Evolutionary conservation across 768 basidiomycete species (phyloP).

Genomic region (Russula griseocarnosa): DNA sequence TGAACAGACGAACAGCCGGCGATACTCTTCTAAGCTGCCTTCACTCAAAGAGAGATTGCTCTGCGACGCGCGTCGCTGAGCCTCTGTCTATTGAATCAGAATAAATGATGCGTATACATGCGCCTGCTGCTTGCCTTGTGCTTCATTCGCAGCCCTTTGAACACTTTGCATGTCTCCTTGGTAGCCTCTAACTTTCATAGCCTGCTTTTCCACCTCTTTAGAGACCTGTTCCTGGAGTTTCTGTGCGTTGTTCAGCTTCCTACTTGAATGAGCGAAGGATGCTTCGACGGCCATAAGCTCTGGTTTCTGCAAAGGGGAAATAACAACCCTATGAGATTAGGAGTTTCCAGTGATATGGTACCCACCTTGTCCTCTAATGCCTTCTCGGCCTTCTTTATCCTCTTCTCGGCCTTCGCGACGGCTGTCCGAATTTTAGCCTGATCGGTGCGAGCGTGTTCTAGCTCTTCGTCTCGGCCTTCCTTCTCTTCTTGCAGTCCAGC

Average conservation of each 20-base stretch:
- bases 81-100: constrained; percentile 47
- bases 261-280: constrained; percentile 79
- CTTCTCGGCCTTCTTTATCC: constrained; percentile 89
- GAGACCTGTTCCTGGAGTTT: constrained; percentile 59
- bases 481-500: constrained; percentile 66
- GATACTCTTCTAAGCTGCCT: constrained; percentile 85
- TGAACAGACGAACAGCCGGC: constrained; percentile 50
- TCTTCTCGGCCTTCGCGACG: constrained; percentile 81
- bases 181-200: constrained; percentile 51
- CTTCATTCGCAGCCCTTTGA: constrained; percentile 65
- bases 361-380: constrained; percentile 74
- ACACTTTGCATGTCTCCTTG: constrained; percentile 65
- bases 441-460: constrained; percentile 70
- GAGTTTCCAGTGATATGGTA: constrained; percentile 33
- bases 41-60: constrained; percentile 75
- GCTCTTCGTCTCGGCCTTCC: constrained; percentile 59
- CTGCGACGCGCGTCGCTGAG: constrained; percentile 65
- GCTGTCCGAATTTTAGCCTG: constrained; percentile 73
- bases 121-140: constrained; percentile 55
- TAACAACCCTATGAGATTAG: background rate
- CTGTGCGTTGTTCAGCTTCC: constrained; percentile 70
- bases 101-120: background rate
- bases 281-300: constrained; percentile 79
- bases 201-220: constrained; percentile 53
- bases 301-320: constrained; percentile 58